Conservation (phyloP, 2,329 filamentous ascomycete genomes). For the Fusarium luffae region DNA sequence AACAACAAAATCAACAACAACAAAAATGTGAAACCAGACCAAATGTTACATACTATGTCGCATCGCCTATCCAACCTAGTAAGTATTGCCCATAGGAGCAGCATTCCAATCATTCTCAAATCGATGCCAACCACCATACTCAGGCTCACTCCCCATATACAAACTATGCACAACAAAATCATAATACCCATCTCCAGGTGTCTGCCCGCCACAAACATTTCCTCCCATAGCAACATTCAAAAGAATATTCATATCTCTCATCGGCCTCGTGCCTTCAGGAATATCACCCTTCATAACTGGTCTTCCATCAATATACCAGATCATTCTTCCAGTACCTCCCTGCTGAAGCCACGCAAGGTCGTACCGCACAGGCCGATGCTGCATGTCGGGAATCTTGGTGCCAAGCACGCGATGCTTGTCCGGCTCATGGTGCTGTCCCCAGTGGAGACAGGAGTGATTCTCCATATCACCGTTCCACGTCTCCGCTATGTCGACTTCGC, state of each 20-base stretch:
- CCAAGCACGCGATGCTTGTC: constrained; percentile 67
- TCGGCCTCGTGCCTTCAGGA: constrained; percentile 62
- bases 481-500: constrained; percentile 70
- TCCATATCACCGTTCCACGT: constrained; percentile 68
- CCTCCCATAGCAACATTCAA: constrained; percentile 73
- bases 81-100: constrained; percentile 49
- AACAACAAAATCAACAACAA: neutral
- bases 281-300: constrained; percentile 67
- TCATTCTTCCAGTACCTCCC: constrained; percentile 54
- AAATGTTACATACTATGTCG: neutral
- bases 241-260: constrained; percentile 67
- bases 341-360: constrained; percentile 66
- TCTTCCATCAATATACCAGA: constrained; percentile 69
- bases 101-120: constrained; percentile 64
- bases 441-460: constrained; percentile 69
- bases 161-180: constrained; percentile 66
- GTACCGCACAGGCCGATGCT: constrained; percentile 59
- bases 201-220: constrained; percentile 64
- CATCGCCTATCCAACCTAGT: constrained; percentile 33
- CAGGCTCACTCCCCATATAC: constrained; percentile 63
- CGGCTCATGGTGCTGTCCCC: constrained; percentile 66
- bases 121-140: constrained; percentile 63
- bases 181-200: constrained; percentile 64
- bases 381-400: constrained; percentile 62
- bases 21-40: neutral